Evolutionary conservation across 1,139 yeast species (phyloP).

Genomic region (Ogataea hybrid): DNA sequence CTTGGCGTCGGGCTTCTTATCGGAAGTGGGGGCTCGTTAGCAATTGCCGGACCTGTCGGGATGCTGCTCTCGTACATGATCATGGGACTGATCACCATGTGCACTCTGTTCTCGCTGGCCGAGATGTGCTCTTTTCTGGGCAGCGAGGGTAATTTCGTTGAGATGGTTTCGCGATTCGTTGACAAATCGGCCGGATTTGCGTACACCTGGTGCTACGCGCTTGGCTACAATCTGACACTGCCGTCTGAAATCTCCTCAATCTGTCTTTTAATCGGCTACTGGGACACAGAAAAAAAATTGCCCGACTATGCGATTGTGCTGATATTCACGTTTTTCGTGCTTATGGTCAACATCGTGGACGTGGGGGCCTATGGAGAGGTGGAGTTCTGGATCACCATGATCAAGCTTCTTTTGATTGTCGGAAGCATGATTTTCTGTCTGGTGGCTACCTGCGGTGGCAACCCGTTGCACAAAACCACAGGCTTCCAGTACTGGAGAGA

Average conservation of each 20-base stretch:
- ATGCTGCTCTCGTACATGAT: conserved; percentile 5
- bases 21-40: conserved; percentile 35
- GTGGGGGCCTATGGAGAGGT: conserved; percentile 65
- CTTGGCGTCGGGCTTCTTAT: conserved; percentile 71
- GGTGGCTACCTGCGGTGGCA: conserved; percentile 44
- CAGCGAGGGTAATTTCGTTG: conserved; percentile 7
- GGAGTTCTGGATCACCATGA: conserved; percentile 66
- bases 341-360: conserved; percentile 55
- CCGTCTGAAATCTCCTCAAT: conserved; percentile 77
- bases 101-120: conserved; percentile 68
- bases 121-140: conserved; percentile 54
- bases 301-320: conserved; percentile 78
- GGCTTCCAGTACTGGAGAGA: conserved; percentile 91
- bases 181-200: conserved; percentile 75
- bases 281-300: conserved; percentile 50
- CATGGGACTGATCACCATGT: conserved; percentile 32
- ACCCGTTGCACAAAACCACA: conserved; percentile 45
- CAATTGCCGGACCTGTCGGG: conserved; percentile 8
- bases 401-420: conserved; percentile 54
- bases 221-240: conserved; percentile 77
- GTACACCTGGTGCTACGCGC: conserved; percentile 80
- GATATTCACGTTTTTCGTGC: conserved; percentile 58
- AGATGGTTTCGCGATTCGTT: conserved; percentile 50
- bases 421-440: conserved; percentile 51
- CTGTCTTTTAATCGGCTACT: conserved; percentile 70